A percentile compares a stretch with the other conserved stretches of the same genome.
Conservation (phyloP, 805 yeast genomes). For the Hanseniaspora mollemarum region DNA sequence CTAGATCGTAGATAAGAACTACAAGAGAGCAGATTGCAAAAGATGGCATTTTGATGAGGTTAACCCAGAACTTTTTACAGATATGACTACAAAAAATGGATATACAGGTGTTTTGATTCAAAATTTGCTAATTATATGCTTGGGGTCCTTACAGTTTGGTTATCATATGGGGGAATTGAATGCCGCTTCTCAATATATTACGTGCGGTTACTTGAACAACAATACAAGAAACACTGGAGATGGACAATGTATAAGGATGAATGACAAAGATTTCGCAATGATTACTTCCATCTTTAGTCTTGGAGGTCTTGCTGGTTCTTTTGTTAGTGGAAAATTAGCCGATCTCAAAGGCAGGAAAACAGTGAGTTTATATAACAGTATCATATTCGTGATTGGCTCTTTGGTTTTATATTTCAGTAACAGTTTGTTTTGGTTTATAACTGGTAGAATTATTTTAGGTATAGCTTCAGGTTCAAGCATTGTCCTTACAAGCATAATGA, state of each 20-base stretch:
- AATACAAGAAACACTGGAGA: slow-evolving; percentile 32
- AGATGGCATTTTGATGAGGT: no score
- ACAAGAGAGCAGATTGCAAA: no score
- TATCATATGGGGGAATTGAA: slow-evolving; percentile 90
- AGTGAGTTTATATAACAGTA: slow-evolving; percentile 41
- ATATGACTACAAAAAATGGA: neutral
- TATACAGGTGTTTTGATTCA: slow-evolving; percentile 24
- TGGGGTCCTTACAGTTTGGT: slow-evolving; percentile 82
- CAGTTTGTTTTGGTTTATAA: slow-evolving; percentile 34
- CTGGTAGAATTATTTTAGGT: slow-evolving; percentile 73
- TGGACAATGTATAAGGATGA: slow-evolving; percentile 47
- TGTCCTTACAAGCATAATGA: slow-evolving; percentile 72
- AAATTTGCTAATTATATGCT: slow-evolving; percentile 48
- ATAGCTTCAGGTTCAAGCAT: slow-evolving; percentile 78
- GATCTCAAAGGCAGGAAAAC: slow-evolving; percentile 53
- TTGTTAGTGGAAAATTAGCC: slow-evolving; percentile 53
- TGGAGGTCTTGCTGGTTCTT: slow-evolving; percentile 73
- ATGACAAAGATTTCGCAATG: slow-evolving; percentile 50
- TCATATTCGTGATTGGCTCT: slow-evolving; percentile 51
- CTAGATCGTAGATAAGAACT: no score
- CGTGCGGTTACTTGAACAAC: slow-evolving; percentile 36
- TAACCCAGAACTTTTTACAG: no score
- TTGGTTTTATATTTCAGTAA: slow-evolving; percentile 43
- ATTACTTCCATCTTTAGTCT: slow-evolving; percentile 69
- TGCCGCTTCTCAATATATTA: slow-evolving; percentile 66